A percentile compares a stretch with the other conserved stretches of the same genome.
These are phyloP conservation scores for Glycine latifolia DNA, from an alignment of 306 rosid species.

Conservation along the genomic window DNA sequence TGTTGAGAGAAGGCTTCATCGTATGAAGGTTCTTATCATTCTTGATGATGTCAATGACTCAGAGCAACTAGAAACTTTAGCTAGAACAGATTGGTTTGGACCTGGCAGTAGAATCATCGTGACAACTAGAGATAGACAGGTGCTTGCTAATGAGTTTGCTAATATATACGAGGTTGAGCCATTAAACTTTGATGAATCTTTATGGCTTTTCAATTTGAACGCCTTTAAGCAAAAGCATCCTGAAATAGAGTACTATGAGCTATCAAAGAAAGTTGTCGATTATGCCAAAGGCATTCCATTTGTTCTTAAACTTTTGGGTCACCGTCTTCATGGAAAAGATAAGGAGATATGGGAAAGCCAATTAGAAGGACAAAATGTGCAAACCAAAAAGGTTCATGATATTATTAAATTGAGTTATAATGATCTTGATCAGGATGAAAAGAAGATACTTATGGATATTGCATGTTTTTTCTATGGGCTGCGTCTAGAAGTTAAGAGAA, in stretches of 20 bases:
- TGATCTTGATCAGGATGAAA: slow-evolving; percentile 20
- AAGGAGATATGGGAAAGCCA: slow-evolving; percentile 31
- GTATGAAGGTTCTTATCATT: slow-evolving; percentile 30
- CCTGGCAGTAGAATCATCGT: background rate
- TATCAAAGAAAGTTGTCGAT: background rate
- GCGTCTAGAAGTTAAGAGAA: background rate
- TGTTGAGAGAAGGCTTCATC: background rate
- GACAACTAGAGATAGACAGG: slow-evolving; percentile 28
- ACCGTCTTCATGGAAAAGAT: background rate
- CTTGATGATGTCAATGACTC: slow-evolving; percentile 36
- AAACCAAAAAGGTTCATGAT: background rate
- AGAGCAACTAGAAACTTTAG: background rate
- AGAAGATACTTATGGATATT: slow-evolving; percentile 38
- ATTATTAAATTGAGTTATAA: background rate
- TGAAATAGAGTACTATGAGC: background rate
- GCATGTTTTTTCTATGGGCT: slow-evolving; percentile 31
- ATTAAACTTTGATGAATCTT: background rate
- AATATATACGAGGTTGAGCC: background rate
- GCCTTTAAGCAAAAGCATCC: slow-evolving; percentile 4
- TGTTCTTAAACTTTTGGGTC: slow-evolving; percentile 4
- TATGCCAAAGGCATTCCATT: slow-evolving; percentile 19
- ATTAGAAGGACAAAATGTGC: background rate
- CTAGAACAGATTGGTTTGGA: slow-evolving; percentile 3
- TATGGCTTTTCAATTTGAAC: slow-evolving; percentile 13
- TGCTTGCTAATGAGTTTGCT: background rate